Conservation (phyloP, 495 filamentous ascomycete genomes). For the Massariosphaeria phaeospora region DNA sequence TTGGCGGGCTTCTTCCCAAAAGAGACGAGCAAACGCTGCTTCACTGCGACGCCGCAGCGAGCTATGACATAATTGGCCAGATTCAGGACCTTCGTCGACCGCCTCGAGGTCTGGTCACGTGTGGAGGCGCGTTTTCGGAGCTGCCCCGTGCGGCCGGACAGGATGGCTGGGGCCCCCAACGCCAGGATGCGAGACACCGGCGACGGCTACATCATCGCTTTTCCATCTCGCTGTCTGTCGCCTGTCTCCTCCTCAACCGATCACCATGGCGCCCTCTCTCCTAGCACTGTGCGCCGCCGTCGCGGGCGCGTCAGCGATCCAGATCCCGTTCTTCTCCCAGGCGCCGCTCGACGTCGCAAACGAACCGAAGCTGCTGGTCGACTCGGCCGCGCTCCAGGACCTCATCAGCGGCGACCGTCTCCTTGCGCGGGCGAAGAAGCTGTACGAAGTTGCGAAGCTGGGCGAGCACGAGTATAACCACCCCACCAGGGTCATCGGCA, state of each 20-base stretch:
- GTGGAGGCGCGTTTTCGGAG: too few relatives aligned
- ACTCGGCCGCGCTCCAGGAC: slow-evolving; percentile 50
- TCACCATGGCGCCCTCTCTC: slow-evolving; percentile 1
- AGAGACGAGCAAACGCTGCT: too few relatives aligned
- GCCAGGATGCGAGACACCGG: too few relatives aligned
- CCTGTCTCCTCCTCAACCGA: background rate
- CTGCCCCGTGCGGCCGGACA: too few relatives aligned
- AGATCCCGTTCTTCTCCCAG: slow-evolving; percentile 17
- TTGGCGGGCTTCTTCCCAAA: too few relatives aligned
- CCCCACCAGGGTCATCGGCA: slow-evolving; percentile 61
- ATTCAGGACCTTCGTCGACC: too few relatives aligned
- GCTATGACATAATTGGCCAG: too few relatives aligned
- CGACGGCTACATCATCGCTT: too few relatives aligned
- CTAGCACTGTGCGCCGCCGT: slow-evolving; percentile 11
- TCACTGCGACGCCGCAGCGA: too few relatives aligned
- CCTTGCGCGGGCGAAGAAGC: slow-evolving; percentile 49
- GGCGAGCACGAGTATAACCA: slow-evolving; percentile 53
- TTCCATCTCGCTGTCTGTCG: background rate
- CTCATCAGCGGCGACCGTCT: slow-evolving; percentile 52
- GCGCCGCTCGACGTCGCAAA: background rate
- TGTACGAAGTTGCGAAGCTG: slow-evolving; percentile 54
- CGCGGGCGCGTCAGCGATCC: slow-evolving; percentile 10
- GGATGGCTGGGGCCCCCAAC: too few relatives aligned
- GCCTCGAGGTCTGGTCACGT: too few relatives aligned
- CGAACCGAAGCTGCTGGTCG: slow-evolving; percentile 39